Conservation (phyloP, 139 green algal genomes). For the Chlamydomonas asymmetrica region DNA sequence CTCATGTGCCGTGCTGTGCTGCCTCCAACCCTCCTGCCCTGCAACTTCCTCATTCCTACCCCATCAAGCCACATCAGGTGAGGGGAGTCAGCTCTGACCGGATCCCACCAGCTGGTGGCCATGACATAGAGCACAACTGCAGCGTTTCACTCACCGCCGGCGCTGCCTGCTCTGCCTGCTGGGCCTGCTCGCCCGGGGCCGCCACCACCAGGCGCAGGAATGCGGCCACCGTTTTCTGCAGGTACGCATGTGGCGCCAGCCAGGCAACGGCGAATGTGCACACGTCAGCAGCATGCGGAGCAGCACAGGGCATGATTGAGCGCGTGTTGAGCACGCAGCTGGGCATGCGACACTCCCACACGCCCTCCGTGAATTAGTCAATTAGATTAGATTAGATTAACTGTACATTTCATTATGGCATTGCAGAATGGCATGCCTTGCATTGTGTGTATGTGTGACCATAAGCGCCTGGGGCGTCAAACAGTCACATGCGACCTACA, state of each 20-base stretch:
- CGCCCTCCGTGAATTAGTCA: no score
- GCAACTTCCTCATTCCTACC: no score
- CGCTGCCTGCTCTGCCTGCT: background rate
- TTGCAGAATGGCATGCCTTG: no score
- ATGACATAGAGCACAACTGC: background rate
- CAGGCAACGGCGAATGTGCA: background rate
- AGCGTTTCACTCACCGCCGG: background rate
- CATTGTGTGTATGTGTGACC: no score
- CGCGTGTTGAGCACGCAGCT: background rate
- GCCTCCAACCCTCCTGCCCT: no score
- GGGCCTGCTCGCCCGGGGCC: background rate
- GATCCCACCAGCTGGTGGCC: background rate
- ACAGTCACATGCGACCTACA: no score
- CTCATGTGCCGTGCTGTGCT: background rate
- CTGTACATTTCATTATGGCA: background rate
- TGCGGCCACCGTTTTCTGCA: constrained; percentile 4
- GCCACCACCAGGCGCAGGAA: constrained; percentile 21
- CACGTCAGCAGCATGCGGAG: background rate
- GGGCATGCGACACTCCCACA: no score
- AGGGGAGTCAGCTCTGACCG: no score
- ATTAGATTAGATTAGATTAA: background rate
- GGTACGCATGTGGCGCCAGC: no score
- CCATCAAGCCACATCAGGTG: no score
- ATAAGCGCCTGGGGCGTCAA: no score
- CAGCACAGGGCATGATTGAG: background rate